Evolutionary conservation across 73 alveolate genomes (phyloP), one percentile per base, ranked within the genome.

Genomic region (Uronychia binucleata): DNA sequence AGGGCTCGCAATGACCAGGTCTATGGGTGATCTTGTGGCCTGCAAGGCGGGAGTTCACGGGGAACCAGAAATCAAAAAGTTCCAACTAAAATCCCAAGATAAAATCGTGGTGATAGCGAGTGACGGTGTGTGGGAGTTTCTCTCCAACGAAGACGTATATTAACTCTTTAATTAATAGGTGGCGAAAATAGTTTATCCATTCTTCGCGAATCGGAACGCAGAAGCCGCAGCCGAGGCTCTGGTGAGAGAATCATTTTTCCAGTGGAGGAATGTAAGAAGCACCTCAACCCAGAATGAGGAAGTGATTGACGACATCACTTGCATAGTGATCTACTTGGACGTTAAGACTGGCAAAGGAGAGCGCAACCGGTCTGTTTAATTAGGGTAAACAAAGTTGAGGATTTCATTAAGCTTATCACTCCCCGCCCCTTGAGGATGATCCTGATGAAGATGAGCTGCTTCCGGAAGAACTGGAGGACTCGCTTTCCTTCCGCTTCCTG

Each of bases 81-180:
- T 57, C 79, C 81, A 88, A 29, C 87, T 95, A 33, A 46, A 81
- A 31, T 77, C 84, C 1, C 88, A 95, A 74, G 98, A 96, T 90
- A 86, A 92, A 77, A 93, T 89, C 85, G 91, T 96, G 35, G 91
- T 96, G 31, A 88, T 96, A 67, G 99, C 98, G n/a, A 92, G 98
- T 92, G 99, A 94, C 84, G 99, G 99, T 60, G 95, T 96, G 31
- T 96, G 98, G 97, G 99, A 96, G 84, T 96, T 96, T 87, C 84
- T 96, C 34, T 88, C 97, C 0, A 96, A 96, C 86, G 95, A 94
- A 77, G 99, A 96, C 86, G 67, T 46, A 46, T 11, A 19, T 5
- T 11, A 46, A 46, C 5, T 11, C 19, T 11, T 46, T 11, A 46
- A 11, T 46, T 46, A 46, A 19, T 19, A 46, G 67, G 96, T 95